phyloP scores from a whole-genome alignment of 139 green algal genomes.

The Yamagishiella unicocca region DNA sequence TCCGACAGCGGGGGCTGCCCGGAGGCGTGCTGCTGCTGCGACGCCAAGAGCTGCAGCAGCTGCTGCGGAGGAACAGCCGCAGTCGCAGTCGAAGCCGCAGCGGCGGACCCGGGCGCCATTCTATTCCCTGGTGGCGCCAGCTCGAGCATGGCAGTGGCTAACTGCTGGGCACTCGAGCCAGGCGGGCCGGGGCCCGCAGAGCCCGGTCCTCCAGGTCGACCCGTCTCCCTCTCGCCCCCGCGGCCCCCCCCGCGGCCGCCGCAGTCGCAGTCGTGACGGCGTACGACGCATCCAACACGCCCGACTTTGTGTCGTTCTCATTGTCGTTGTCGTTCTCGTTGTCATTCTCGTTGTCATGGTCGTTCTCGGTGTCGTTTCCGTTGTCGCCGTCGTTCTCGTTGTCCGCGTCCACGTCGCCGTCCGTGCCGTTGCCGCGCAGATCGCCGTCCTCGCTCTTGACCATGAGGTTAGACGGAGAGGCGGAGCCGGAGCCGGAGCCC shows the following conservation, averaged over 20 bases:
- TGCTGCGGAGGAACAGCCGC: too few species aligned
- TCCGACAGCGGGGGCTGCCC: background rate
- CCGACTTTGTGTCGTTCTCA: background rate
- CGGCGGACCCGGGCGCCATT: background rate
- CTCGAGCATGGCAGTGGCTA: conserved; percentile 9
- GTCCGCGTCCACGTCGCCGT: background rate
- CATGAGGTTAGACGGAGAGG: background rate
- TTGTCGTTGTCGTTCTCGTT: background rate
- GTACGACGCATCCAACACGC: background rate
- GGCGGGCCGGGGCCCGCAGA: background rate
- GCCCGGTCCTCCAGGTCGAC: background rate
- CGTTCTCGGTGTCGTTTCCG: background rate
- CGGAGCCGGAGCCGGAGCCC: conserved; percentile 8
- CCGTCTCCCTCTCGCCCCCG: too few species aligned
- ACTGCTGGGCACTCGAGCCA: background rate
- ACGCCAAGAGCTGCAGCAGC: conserved; percentile 11
- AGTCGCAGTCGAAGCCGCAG: too few species aligned
- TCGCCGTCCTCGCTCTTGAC: conserved; percentile 12
- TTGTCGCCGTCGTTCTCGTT: background rate
- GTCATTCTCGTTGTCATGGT: background rate
- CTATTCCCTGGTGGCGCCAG: background rate
- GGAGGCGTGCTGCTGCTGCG: conserved; percentile 11
- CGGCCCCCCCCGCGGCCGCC: background rate
- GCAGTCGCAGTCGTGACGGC: background rate
- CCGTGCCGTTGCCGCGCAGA: background rate